phyloP scores from a whole-genome alignment of 2,329 filamentous ascomycete species.

The Fusarium sp. region DNA sequence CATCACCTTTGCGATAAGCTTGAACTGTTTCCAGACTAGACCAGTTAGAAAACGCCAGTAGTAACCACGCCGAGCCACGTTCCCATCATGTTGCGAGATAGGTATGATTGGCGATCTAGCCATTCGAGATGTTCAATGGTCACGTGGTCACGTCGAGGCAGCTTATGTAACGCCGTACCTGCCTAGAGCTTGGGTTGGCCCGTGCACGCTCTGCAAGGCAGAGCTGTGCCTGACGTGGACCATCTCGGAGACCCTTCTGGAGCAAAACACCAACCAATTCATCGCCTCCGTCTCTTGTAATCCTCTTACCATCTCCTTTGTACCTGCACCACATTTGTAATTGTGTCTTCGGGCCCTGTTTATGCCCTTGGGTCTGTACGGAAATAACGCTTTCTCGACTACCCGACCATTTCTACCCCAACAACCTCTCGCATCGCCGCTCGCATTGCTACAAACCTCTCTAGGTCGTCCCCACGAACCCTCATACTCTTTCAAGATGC shows the following conservation, averaged over 20 bases:
- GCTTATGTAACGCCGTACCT: conserved; percentile 44
- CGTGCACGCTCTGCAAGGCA: conserved; percentile 53
- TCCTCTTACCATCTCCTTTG: conserved; percentile 28
- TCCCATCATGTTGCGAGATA: neutral
- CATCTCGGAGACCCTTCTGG: conserved; percentile 48
- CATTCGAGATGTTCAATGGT: neutral
- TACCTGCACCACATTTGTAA: conserved; percentile 15
- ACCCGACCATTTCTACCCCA: conserved; percentile 30
- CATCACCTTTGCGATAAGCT: neutral
- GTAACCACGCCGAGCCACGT: no score
- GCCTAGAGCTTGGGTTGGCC: conserved; percentile 46
- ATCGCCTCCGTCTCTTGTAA: conserved; percentile 34
- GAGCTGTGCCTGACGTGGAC: conserved; percentile 64
- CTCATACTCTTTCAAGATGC: conserved; percentile 70
- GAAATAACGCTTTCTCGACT: conserved; percentile 31
- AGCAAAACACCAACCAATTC: conserved; percentile 49
- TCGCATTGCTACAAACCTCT: conserved; percentile 31
- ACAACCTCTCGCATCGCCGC: conserved; percentile 39
- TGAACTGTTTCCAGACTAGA: neutral
- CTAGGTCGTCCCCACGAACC: conserved; percentile 38
- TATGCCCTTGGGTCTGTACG: conserved; percentile 46
- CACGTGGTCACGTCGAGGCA: conserved; percentile 14
- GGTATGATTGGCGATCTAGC: neutral
- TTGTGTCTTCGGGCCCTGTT: conserved; percentile 20
- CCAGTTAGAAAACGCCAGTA: no score